phyloP scores from a whole-genome alignment of 192 early-diverging fungal species.

The Linnemannia hyalina region DNA sequence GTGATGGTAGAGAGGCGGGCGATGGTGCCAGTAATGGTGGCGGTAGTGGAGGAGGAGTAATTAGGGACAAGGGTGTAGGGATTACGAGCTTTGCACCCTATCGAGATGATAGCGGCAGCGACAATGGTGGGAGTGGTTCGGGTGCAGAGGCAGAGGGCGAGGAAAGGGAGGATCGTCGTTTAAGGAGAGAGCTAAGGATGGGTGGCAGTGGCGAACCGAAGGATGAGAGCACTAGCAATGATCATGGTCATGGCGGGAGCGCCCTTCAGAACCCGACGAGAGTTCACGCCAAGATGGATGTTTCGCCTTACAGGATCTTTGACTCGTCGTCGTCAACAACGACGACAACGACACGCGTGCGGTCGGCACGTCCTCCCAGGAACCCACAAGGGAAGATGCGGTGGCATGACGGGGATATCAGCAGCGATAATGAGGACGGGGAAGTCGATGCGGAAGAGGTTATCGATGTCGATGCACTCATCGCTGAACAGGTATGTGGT shows the following conservation, averaged over 20 bases:
- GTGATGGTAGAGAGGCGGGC: neutral
- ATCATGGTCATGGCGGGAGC: neutral
- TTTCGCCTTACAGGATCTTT: constrained; percentile 9
- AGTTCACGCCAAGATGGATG: constrained; percentile 13
- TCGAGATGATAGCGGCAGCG: constrained; percentile 16
- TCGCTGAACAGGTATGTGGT: constrained; percentile 43
- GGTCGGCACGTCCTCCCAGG: constrained; percentile 12
- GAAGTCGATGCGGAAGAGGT: constrained; percentile 39
- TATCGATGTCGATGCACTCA: constrained; percentile 42
- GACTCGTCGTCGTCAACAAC: neutral
- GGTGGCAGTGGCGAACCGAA: neutral
- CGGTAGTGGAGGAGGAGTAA: neutral
- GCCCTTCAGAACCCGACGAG: neutral
- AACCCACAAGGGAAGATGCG: constrained; percentile 32
- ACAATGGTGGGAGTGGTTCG: neutral
- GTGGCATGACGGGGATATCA: constrained; percentile 24
- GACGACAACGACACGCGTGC: neutral
- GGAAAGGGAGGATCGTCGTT: neutral
- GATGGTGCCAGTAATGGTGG: neutral
- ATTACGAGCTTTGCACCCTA: constrained; percentile 20
- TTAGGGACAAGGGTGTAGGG: neutral
- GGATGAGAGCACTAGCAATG: neutral
- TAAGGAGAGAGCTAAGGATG: neutral
- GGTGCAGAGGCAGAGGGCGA: neutral
- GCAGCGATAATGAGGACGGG: neutral